phyloP scores from a whole-genome alignment of 371 early-diverging fungal genomes.

The Dinochytrium kinnereticum region DNA sequence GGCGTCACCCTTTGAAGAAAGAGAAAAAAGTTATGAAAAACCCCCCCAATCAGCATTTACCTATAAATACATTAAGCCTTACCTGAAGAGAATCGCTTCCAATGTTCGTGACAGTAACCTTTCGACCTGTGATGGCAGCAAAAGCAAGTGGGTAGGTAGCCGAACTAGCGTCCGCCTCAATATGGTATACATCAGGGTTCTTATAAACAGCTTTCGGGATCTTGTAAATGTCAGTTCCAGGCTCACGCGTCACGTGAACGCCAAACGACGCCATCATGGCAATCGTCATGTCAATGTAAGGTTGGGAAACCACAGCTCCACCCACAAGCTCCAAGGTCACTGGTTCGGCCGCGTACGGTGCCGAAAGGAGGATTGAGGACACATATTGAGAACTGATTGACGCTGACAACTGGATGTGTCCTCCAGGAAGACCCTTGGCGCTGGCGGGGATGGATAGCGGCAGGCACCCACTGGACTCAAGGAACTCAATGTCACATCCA shows the following conservation, averaged over 20 bases:
- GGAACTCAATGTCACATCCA: constrained; percentile 77
- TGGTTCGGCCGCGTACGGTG: constrained; percentile 86
- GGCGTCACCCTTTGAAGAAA: constrained; percentile 50
- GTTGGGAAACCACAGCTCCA: constrained; percentile 94
- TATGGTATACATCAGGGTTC: constrained; percentile 83
- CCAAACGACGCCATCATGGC: constrained; percentile 97
- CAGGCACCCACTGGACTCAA: constrained; percentile 83
- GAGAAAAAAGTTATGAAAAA: too few species aligned
- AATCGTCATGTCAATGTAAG: constrained; percentile 98
- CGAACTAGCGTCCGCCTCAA: constrained; percentile 96
- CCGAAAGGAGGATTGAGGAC: constrained; percentile 92
- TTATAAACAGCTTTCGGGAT: constrained; percentile 78
- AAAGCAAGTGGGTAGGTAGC: constrained; percentile 97
- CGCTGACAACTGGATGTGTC: constrained; percentile 87
- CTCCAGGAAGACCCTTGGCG: constrained; percentile 81
- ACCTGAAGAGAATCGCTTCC: constrained; percentile 81
- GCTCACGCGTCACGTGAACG: constrained; percentile 73
- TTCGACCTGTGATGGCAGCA: constrained; percentile 94
- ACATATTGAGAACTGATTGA: constrained; percentile 97
- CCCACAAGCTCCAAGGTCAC: constrained; percentile 86
- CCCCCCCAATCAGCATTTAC: too few species aligned
- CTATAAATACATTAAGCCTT: background rate
- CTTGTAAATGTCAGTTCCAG: constrained; percentile 76
- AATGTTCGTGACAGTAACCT: constrained; percentile 89
- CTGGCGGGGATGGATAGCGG: constrained; percentile 82